These are phyloP conservation scores for Taiwanofungus camphoratus DNA, from an alignment of 1,284 basidiomycete genomes.

Conservation along the genomic window DNA sequence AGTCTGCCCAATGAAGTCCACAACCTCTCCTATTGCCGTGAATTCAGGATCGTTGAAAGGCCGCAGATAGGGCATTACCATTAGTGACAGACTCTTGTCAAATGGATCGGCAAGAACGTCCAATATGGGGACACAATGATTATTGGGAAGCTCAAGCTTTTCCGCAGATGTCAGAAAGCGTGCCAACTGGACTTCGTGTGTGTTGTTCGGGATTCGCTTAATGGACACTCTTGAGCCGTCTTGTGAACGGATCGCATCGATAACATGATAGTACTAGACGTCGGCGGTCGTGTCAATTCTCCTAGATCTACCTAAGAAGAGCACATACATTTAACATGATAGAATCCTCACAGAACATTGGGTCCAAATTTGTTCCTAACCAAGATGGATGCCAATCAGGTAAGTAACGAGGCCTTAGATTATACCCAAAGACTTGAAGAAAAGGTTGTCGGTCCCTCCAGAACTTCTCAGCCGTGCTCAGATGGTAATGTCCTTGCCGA, in stretches of 20 bases:
- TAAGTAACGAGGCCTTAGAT: conserved; percentile 8
- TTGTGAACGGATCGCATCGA: conserved; percentile 25
- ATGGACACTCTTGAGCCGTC: conserved; percentile 23
- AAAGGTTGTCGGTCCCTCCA: conserved; percentile 5
- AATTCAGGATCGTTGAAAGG: conserved; percentile 20
- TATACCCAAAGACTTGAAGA: conserved; percentile 8
- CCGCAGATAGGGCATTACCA: conserved; percentile 29
- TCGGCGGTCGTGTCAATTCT: background rate
- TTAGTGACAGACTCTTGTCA: conserved; percentile 12
- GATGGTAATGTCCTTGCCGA: background rate
- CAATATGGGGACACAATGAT: conserved; percentile 29
- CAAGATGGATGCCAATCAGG: conserved; percentile 12
- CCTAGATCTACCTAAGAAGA: background rate
- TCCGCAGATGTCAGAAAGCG: conserved; percentile 11
- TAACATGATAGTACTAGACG: conserved; percentile 7
- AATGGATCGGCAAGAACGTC: conserved; percentile 21
- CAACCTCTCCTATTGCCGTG: conserved; percentile 16
- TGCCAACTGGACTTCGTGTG: conserved; percentile 19
- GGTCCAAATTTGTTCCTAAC: conserved; percentile 7
- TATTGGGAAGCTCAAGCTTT: conserved; percentile 18
- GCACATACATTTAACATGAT: conserved; percentile 3
- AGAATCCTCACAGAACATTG: conserved; percentile 10
- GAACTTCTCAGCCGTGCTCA: background rate
- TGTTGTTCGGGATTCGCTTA: conserved; percentile 16
- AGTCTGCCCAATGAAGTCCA: conserved; percentile 25